phyloP scores from a whole-genome alignment of 345 rosid species.

The Gossypium bickii region DNA sequence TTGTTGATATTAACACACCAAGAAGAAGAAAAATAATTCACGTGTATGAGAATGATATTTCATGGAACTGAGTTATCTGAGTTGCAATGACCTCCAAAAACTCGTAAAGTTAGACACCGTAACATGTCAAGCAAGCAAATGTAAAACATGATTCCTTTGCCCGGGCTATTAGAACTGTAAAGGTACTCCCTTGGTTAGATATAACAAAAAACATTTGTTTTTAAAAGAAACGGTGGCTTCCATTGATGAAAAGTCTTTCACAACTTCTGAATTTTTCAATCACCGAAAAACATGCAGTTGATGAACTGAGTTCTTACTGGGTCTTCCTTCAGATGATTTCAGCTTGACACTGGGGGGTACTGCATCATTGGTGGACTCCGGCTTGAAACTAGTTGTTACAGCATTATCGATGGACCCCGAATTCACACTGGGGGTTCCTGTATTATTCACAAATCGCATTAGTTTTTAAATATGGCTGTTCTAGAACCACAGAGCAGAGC shows the following conservation, averaged over 20 bases:
- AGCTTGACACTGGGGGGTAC: background rate
- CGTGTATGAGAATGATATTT: background rate
- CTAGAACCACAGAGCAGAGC: background rate
- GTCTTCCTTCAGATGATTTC: background rate
- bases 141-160: background rate
- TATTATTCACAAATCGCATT: background rate
- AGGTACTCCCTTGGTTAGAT: background rate
- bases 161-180: background rate
- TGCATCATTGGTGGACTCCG: background rate
- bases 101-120: background rate
- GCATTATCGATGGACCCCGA: background rate
- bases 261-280: background rate
- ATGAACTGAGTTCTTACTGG: background rate
- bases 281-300: background rate
- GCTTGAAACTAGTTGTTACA: background rate
- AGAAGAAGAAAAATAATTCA: background rate
- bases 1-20: background rate
- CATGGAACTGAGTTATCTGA: background rate
- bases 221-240: background rate
- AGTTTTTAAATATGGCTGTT: background rate
- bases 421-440: background rate
- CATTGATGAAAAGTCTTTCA: background rate
- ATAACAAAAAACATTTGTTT: background rate
- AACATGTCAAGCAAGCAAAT: background rate
- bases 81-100: conserved; percentile 1